A percentile compares a stretch with the other conserved stretches of the same genome.
phyloP scores from a whole-genome alignment of 1,284 basidiomycete genomes.

The Irpex lacteus region DNA sequence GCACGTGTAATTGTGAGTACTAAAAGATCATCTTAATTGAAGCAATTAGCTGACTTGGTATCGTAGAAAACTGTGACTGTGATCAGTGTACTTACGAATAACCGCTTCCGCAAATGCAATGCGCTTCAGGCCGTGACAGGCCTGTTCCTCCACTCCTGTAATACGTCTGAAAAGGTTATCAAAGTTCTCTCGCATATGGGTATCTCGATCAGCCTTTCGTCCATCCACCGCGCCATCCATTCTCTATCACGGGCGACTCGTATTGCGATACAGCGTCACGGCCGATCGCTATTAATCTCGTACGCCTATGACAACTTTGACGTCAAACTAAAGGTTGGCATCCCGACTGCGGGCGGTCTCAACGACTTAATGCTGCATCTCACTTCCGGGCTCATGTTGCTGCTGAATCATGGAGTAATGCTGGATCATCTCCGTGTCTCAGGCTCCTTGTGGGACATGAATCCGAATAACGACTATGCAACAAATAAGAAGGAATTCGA shows the following conservation, averaged over 20 bases:
- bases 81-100: slow-evolving; percentile 7
- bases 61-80: neutral
- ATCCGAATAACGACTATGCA: neutral
- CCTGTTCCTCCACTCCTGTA: slow-evolving; percentile 12
- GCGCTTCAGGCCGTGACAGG: slow-evolving; percentile 7
- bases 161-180: slow-evolving; percentile 13
- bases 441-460: slow-evolving; percentile 27
- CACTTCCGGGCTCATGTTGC: slow-evolving; percentile 26
- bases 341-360: slow-evolving; percentile 25
- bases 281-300: slow-evolving; percentile 17
- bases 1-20: neutral
- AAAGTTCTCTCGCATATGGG: slow-evolving; percentile 11
- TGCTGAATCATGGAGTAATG: slow-evolving; percentile 23
- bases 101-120: slow-evolving; percentile 11
- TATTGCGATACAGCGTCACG: slow-evolving; percentile 16
- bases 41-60: neutral
- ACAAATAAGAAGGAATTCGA: neutral
- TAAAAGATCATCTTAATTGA: no score
- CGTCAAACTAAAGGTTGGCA: slow-evolving; percentile 18
- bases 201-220: neutral
- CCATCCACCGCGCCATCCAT: slow-evolving; percentile 1
- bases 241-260: neutral
- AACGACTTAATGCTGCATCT: slow-evolving; percentile 20
- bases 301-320: slow-evolving; percentile 34
- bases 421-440: slow-evolving; percentile 28